Base-by-base conservation (phyloP, 371 early-diverging fungal species). In the Mortierella sp. region DNA sequence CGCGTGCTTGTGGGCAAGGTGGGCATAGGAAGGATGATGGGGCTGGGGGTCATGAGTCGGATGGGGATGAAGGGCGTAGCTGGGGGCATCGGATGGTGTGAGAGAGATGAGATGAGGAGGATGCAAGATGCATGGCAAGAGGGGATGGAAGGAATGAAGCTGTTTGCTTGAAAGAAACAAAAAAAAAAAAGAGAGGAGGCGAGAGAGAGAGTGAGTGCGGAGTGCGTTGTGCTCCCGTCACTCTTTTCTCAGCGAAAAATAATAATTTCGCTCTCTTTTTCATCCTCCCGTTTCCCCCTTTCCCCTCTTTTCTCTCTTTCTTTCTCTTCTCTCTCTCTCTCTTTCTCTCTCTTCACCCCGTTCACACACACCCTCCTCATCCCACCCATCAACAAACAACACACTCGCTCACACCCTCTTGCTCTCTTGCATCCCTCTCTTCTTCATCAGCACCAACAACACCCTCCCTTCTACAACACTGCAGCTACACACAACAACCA, bases 41-140 rank as follows among this genome's bases (percentile, higher is more conserved):
- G 0, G 44, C 21, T 13, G 28, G 21, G 16, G 13, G 6, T 11
- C 24, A 40, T 67, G 37, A 75, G 48, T 28, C 8, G 24, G 11
- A 67, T 67, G 75, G 37, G 75, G n/a, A 75, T 75, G 75, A 73
- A 73, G 74, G 6, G 16, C 26, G 46, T 28, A 4, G 59, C 31
- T 48, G 40, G 74, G 55, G 26, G 55, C 53, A 73, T 73, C 43
- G 43, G 57, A 34, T 73, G 40, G 21, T 28, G 21, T 24, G 3
- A 2, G 14, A 19, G 40, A 28, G 46, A 14, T 3, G 28, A 9
- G 59, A 44, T 34, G 64, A 46, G 46, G 21, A 14, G 8, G 73
- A 73, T 73, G 74, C 40, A n/a, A 26, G 59, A 73, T 50, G 46
- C 44, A 74, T 44, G 61, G 1, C 21, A 55, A 74, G 46, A 24